Evolutionary conservation across 202 grass and related monocot species (phyloP), one percentile per base, ranked within the genome.

Genomic region (Dendrocalamus latiflorus): DNA sequence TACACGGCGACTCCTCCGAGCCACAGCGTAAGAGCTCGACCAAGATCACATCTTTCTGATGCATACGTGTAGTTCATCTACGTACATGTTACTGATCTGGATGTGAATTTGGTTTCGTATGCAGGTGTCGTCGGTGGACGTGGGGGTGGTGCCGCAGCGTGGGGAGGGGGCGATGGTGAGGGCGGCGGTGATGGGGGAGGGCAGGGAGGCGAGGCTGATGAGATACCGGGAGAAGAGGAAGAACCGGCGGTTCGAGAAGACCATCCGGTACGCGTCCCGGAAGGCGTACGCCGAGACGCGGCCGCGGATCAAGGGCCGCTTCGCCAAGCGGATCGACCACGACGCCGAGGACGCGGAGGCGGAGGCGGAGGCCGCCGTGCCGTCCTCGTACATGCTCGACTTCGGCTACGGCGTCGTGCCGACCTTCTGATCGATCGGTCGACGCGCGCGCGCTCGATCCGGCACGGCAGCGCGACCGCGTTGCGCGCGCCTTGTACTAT

Each of bases 241-340:
- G 94, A 92, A 81, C 68, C 76, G 94, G 44, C 54, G 85, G 66
- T 97, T 97, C 83, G 94, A 94, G 89, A 97, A 97, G 89, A 94
- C 91, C 26, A 92, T 94, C 74, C 87, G 94, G 21, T 97, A 97
- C 76, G 91, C 91, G 24, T 97, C 94, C 9, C 80, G 94, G 50
- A 97, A 97, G 83, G 91, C 94, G 25, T 97, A 94, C 38, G 94
- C 94, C 18, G 94, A 97, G 88, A 85, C 87, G 24, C 75, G 94
- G 58, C 91, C 89, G 13, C 70, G 94, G 6, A 88, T 92, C 61
- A 97, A 97, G 85, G 94, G 94, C 14, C 73, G 94, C 9, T 97
- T 97, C 49, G 87, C 89, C 25, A 97, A 94, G 85, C 82, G 94
- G 4, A 2, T 69, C 33, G 83, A 87, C 55, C 33, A 54, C 30